A percentile compares a stretch with the other conserved stretches of the same genome.
Evolutionary conservation across 768 basidiomycete genomes (phyloP).

Genomic region (Brasilioporus rufonigricans): DNA sequence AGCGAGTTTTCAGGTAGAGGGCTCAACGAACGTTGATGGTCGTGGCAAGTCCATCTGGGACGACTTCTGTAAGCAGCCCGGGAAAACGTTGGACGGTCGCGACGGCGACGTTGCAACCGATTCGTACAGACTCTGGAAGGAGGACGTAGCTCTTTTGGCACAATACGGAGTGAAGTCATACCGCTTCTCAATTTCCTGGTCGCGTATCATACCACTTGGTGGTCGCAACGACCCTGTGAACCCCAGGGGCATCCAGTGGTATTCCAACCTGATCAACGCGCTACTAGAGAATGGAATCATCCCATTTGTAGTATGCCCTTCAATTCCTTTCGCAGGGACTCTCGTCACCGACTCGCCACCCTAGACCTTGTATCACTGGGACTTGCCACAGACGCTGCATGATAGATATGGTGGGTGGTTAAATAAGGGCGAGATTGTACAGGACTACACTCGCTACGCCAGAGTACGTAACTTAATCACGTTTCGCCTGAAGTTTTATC

Average conservation of each 20-base stretch:
- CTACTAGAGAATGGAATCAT: conserved; percentile 60
- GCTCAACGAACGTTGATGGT: conserved; percentile 55
- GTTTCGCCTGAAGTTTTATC: neutral
- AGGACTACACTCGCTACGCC: conserved; percentile 63
- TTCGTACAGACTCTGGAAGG: conserved; percentile 66
- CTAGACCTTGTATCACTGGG: conserved; percentile 20
- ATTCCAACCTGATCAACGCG: conserved; percentile 68
- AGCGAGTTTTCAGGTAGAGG: conserved; percentile 77
- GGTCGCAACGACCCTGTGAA: conserved; percentile 74
- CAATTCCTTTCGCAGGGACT: neutral
- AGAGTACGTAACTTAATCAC: conserved; percentile 35
- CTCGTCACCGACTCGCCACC: neutral
- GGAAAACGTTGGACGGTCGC: conserved; percentile 43
- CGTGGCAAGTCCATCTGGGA: conserved; percentile 77
- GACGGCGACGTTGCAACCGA: conserved; percentile 71
- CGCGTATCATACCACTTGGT: conserved; percentile 70
- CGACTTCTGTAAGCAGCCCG: conserved; percentile 59
- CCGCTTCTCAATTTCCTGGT: conserved; percentile 77
- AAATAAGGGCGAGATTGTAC: conserved; percentile 59
- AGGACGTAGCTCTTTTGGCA: conserved; percentile 67
- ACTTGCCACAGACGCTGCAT: conserved; percentile 71
- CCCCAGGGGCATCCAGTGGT: conserved; percentile 64
- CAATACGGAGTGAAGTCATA: conserved; percentile 74
- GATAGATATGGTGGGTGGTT: conserved; percentile 77
- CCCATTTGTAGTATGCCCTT: conserved; percentile 58